Evolutionary conservation across 2,329 filamentous ascomycete genomes (phyloP).

Genomic region (Pyrenophora teres): DNA sequence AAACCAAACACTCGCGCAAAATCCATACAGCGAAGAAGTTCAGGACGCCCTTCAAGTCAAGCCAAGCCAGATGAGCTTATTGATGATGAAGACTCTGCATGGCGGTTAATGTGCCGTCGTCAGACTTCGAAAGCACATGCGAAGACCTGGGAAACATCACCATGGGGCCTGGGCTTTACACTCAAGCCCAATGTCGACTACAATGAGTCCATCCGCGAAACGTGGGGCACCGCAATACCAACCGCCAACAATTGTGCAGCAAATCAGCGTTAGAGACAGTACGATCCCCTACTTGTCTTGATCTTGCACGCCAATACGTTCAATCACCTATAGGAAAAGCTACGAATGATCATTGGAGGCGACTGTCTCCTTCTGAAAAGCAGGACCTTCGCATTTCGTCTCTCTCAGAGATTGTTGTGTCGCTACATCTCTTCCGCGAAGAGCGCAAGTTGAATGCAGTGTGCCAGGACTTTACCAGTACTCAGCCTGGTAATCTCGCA

Average conservation of each 20-base stretch:
- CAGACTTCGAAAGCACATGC: conserved; percentile 30
- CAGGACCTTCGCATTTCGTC: conserved; percentile 55
- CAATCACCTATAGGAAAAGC: conserved; percentile 43
- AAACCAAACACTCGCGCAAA: conserved; percentile 28
- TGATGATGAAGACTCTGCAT: conserved; percentile 36
- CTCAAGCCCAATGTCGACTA: conserved; percentile 27
- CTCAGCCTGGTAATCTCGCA: conserved; percentile 61
- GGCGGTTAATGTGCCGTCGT: conserved; percentile 42
- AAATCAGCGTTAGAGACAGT: conserved; percentile 36
- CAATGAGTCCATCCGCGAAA: conserved; percentile 31
- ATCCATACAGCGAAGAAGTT: conserved; percentile 28
- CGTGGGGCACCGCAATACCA: conserved; percentile 20
- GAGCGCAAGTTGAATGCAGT: conserved; percentile 80
- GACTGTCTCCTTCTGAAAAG: conserved; percentile 53
- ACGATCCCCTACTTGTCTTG: conserved; percentile 35
- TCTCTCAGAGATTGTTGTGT: conserved; percentile 70
- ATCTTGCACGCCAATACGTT: conserved; percentile 41
- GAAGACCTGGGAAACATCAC: conserved; percentile 38
- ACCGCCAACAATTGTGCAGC: conserved; percentile 26
- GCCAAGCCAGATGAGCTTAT: conserved; percentile 29
- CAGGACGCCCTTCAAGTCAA: conserved; percentile 29
- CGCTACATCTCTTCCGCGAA: conserved; percentile 84
- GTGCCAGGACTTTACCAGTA: conserved; percentile 54
- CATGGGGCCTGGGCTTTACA: conserved; percentile 46
- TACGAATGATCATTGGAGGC: conserved; percentile 58